These are phyloP conservation scores for Xylaria sp. DNA, from an alignment of 2,329 filamentous ascomycete genomes.

Conservation along the genomic window DNA sequence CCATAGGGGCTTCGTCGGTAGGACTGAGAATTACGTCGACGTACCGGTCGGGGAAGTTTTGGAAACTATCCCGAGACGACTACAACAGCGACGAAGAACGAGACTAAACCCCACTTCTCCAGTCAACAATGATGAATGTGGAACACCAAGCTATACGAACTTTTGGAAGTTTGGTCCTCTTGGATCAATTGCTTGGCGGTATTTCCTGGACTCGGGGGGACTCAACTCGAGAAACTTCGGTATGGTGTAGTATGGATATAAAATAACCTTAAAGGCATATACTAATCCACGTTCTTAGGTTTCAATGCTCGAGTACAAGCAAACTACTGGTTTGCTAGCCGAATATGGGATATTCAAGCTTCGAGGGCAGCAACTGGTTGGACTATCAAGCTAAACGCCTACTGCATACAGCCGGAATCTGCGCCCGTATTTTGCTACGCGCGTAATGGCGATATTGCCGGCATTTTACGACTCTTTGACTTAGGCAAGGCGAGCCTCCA, in stretches of 20 bases:
- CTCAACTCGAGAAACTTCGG: neutral
- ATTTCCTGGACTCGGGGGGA: neutral
- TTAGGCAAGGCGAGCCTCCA: neutral
- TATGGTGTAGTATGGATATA: neutral
- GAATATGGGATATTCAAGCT: conserved; percentile 4
- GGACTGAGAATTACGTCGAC: neutral
- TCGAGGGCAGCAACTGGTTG: neutral
- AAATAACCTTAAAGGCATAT: too few relatives aligned
- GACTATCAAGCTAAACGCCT: neutral
- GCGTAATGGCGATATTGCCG: neutral
- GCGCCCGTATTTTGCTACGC: neutral
- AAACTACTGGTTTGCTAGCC: conserved; percentile 8
- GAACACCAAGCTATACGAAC: neutral
- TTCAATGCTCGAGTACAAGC: neutral
- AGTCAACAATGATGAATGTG: neutral
- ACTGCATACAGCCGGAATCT: neutral
- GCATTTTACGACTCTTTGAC: neutral
- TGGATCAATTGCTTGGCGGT: conserved; percentile 1
- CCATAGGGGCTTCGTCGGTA: neutral
- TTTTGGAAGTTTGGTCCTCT: neutral
- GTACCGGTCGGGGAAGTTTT: neutral
- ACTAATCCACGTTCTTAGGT: neutral
- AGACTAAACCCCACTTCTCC: neutral
- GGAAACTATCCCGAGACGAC: neutral
- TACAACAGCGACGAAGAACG: neutral